Evolutionary conservation across 495 filamentous ascomycete species (phyloP), one percentile per base, ranked within the genome.

Genomic region (Cenococcum geophilum): DNA sequence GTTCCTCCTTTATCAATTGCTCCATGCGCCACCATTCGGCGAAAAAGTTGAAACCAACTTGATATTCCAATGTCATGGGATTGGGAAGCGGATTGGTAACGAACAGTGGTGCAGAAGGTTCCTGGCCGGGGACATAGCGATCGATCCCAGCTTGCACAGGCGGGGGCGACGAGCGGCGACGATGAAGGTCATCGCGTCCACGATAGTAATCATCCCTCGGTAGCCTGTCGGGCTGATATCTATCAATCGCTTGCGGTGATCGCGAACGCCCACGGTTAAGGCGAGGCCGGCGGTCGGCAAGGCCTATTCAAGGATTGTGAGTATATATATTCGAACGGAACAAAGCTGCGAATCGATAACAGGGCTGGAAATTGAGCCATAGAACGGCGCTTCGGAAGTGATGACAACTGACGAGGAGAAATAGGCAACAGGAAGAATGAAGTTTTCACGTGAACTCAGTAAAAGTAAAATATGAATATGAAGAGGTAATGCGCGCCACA

Each of bases 21-120:
- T 96, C 91, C 10, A 80, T 75, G 58, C 91, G 79, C 91, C 92
- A 97, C 93, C 93, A 99, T 73, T 97, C 95, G 6, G 90, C 88
- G 70, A 95, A 99, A 74, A 86, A 97, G 23, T 88, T 96, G 76
- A 97, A 97, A 0, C 93, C 92, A 52, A 96, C 93, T 72, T 97
- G 92, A 64, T 87, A 95, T 14, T 96, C 88, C 10, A 97, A 79
- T 53, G 82, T 87, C 56, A 91, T 77, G 6, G 93, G 93, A 65
- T 97, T 89, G 16, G 84, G 79, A 36, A 96, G 72, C 3, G 87
- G 89, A 67, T 95, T 95, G 3, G 76, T 75, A 8, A 81, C 75
- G n/a, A 86, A 73, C 10, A 77, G 74, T 14, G 86, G 81, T 18
- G 79, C 79, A 32, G 76, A 77, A 16, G 73, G 70, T 55, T 87